Conservation (phyloP, 1,284 basidiomycete species). For the Microstroma glucosiphilum region DNA sequence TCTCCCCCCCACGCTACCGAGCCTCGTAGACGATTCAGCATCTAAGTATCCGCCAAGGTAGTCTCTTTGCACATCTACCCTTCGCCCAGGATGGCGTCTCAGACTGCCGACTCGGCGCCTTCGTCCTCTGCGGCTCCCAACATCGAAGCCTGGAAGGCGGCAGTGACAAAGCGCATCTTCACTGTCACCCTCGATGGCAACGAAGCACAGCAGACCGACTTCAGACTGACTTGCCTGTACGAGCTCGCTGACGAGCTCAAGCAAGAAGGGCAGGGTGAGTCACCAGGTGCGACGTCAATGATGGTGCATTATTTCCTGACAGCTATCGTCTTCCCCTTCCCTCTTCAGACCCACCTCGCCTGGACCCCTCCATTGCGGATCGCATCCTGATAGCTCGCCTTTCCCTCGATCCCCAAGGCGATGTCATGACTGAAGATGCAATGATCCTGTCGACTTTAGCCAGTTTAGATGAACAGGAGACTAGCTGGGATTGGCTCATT, state of each 20-base stretch:
- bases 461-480: conserved; percentile 70
- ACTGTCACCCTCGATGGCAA: conserved; percentile 56
- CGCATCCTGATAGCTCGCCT: conserved; percentile 79
- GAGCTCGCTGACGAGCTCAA: conserved; percentile 65
- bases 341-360: conserved; percentile 19
- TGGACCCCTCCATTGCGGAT: conserved; percentile 58
- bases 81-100: too few relatives aligned
- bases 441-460: conserved; percentile 72
- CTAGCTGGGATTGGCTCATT: conserved; percentile 82
- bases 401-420: conserved; percentile 65
- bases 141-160: conserved; percentile 2
- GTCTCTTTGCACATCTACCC: too few relatives aligned
- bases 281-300: not conserved
- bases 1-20: too few relatives aligned
- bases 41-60: too few relatives aligned
- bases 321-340: not conserved
- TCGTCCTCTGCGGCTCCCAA: too few relatives aligned
- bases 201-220: conserved; percentile 64
- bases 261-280: conserved; percentile 60
- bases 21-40: too few relatives aligned
- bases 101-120: too few relatives aligned
- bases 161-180: not conserved
- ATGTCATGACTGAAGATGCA: conserved; percentile 75
- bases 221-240: conserved; percentile 78
- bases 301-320: not conserved